Conservation (phyloP, 257 asterid genomes). For the Marsdenia floribunda region DNA sequence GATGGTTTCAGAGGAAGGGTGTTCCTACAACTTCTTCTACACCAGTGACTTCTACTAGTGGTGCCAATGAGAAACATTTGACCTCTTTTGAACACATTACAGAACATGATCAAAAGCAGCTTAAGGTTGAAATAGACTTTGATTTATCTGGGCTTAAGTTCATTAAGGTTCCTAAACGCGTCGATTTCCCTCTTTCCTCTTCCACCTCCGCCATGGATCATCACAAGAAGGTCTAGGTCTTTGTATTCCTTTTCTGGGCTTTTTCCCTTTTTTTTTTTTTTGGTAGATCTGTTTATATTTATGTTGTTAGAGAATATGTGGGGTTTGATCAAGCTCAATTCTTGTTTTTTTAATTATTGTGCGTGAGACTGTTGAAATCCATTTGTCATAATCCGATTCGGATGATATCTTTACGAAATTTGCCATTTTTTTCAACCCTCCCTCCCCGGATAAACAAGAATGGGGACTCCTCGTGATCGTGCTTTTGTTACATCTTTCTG, state of each 20-base stretch:
- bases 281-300: slow-evolving; percentile 6
- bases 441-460: neutral
- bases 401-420: neutral
- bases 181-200: slow-evolving; percentile 39
- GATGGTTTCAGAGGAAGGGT: slow-evolving; percentile 53
- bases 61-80: slow-evolving; percentile 27
- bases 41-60: slow-evolving; percentile 26
- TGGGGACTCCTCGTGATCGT: neutral
- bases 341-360: neutral
- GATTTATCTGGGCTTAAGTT: slow-evolving; percentile 61
- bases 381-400: neutral
- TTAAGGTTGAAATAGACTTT: slow-evolving; percentile 44
- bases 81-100: slow-evolving; percentile 9
- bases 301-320: neutral
- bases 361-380: neutral
- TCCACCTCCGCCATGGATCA: slow-evolving; percentile 55
- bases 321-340: neutral
- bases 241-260: neutral
- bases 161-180: slow-evolving; percentile 65
- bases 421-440: neutral
- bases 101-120: slow-evolving; percentile 8
- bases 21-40: slow-evolving; percentile 20
- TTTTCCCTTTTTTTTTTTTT: neutral
- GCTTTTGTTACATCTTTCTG: neutral
- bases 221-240: slow-evolving; percentile 84